Evolutionary conservation across 768 basidiomycete species (phyloP), one percentile per base, ranked within the genome.

Genomic region (Hericium alpestre): DNA sequence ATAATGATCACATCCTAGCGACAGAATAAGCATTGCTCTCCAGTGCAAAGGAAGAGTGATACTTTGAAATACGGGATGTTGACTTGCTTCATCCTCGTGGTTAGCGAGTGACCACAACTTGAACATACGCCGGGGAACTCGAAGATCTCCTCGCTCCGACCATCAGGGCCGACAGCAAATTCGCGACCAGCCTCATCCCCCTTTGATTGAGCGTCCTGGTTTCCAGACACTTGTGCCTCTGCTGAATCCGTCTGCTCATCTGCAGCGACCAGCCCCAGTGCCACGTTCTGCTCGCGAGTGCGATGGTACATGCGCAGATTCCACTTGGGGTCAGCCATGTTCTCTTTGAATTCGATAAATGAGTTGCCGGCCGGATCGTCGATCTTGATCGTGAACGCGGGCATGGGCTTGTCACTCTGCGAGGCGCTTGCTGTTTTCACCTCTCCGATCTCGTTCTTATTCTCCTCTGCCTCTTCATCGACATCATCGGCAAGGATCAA

Each of bases 1-100:
- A 97, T 97, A 72, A 98, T 95, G 55, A 98, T 73, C 56, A 93
- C 86, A 64, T 99, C 93, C 94, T 96, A 60, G 38, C 8, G 2
- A 22, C 27, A n/a, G 1, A 18, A 15, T 18, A 15, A 9, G 27
- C 49, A 25, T 37, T 37, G 16, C 16, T 7, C 12, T 51, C 12
- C 15, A 25, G 4, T 38, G 46, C 47, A 20, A 32, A 6, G 51
- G 38, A 3, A 8, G 15, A 46, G 50, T 32, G 23, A 59, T 46
- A 70, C 93, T 80, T 99, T 92, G 80, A 99, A 98, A 71, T 99
- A 93, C 0, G 96, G 96, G 62, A 99, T 96, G 59, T 82, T 84
- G 63, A 98, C 87, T 67, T 89, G 90, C 79, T 98, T 95, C 90
- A 99, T 96, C 63, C 84, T 75, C 0, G 96, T 99, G 65, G 92